phyloP scores from a whole-genome alignment of 176 grass and related monocot genomes.

The Raddia distichophylla region DNA sequence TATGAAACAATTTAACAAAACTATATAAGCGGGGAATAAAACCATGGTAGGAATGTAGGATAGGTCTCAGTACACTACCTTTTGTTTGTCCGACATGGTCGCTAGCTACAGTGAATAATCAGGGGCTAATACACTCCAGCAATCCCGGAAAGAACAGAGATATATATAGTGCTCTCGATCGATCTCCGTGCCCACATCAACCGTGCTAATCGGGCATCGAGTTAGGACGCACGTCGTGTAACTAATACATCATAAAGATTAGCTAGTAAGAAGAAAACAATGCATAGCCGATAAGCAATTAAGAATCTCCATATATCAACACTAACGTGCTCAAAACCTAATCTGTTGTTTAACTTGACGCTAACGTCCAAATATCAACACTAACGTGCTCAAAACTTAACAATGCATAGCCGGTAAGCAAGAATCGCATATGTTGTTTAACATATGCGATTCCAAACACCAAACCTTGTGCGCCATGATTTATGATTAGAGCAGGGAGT shows the following conservation, averaged over 20 bases:
- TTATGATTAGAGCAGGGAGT: slow-evolving; percentile 12
- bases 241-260: background rate
- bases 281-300: background rate
- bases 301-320: background rate
- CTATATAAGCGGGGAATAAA: background rate
- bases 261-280: slow-evolving; percentile 15
- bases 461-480: slow-evolving; percentile 31
- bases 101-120: background rate
- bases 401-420: too few relatives aligned
- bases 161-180: slow-evolving; percentile 27
- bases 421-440: too few relatives aligned
- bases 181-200: too few relatives aligned
- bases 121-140: slow-evolving; percentile 4
- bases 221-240: background rate
- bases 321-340: slow-evolving; percentile 8
- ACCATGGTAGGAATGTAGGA: background rate
- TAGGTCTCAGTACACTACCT: slow-evolving; percentile 3
- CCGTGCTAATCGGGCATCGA: background rate
- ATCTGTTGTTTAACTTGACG: background rate
- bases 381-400: too few relatives aligned
- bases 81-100: slow-evolving; percentile 21
- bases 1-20: background rate
- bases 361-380: too few relatives aligned
- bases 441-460: slow-evolving; percentile 17
- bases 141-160: background rate